Evolutionary conservation across 371 early-diverging fungal species (phyloP).

Genomic region (Conidiobolus coronatus): DNA sequence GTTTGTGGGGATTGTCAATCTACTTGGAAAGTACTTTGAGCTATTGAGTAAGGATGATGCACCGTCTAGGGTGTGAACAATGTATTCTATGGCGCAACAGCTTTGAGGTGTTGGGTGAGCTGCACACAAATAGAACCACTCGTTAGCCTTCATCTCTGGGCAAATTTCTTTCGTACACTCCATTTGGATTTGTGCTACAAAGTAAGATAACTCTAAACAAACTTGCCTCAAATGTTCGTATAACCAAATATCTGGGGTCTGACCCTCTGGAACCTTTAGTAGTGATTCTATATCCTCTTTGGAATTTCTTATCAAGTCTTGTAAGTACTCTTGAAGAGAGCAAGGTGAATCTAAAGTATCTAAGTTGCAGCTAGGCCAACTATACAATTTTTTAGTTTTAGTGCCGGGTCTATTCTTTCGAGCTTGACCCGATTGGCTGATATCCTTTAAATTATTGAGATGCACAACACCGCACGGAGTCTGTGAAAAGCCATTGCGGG

Average conservation of each 20-base stretch:
- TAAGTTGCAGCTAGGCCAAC: conserved; percentile 26
- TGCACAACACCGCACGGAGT: no score
- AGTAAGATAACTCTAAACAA: conserved; percentile 53
- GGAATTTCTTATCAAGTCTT: conserved; percentile 30
- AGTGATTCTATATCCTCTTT: conserved; percentile 30
- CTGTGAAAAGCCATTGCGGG: no score
- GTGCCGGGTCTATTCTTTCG: no score
- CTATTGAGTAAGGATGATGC: conserved; percentile 60
- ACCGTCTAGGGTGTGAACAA: conserved; percentile 76
- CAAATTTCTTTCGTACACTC: conserved; percentile 66
- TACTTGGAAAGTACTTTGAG: conserved; percentile 44
- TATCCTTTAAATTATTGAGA: no score
- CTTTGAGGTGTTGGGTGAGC: conserved; percentile 61
- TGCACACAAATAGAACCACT: conserved; percentile 82
- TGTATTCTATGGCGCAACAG: conserved; percentile 81
- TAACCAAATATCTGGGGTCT: conserved; percentile 58
- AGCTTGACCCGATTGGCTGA: no score
- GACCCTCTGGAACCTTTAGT: conserved; percentile 35
- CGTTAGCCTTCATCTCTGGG: conserved; percentile 82
- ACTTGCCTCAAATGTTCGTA: conserved; percentile 74
- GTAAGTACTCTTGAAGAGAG: conserved; percentile 65
- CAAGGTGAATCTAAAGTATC: conserved; percentile 49
- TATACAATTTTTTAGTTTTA: no score
- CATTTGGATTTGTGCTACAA: conserved; percentile 40
- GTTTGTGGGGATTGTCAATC: conserved; percentile 40